Evolutionary conservation across 108 stramenopile species (phyloP).

Genomic region (Cylindrotheca fusiformis): DNA sequence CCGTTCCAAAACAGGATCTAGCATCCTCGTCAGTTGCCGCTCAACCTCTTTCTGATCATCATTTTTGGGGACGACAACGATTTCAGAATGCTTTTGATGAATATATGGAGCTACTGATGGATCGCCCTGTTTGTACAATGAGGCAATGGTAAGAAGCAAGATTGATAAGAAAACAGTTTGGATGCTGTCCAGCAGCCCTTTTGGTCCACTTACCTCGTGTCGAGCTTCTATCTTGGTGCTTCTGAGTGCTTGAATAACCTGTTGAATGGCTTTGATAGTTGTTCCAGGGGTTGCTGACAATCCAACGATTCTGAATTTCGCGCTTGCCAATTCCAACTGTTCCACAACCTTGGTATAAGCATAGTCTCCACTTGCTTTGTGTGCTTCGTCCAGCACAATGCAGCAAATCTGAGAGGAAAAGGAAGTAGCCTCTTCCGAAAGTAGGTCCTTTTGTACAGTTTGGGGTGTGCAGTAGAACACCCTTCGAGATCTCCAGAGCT

Average conservation of each 20-base stretch:
- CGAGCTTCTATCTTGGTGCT: constrained; percentile 76
- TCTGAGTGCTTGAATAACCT: constrained; percentile 67
- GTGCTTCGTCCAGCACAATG: constrained; percentile 96
- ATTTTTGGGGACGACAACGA: constrained; percentile 54
- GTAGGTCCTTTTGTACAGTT: constrained; percentile 89
- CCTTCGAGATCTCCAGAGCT: constrained; percentile 66
- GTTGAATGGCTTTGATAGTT: constrained; percentile 81
- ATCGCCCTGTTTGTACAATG: constrained; percentile 47
- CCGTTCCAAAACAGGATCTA: constrained; percentile 44
- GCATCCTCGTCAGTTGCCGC: constrained; percentile 42
- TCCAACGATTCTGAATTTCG: constrained; percentile 79
- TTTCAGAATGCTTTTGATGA: constrained; percentile 69
- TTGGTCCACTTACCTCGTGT: constrained; percentile 52
- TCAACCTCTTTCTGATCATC: constrained; percentile 43
- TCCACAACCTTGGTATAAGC: constrained; percentile 77
- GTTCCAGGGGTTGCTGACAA: constrained; percentile 96
- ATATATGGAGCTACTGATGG: constrained; percentile 72
- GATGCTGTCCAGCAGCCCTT: too few species aligned
- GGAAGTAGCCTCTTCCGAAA: constrained; percentile 15
- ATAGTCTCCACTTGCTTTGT: constrained; percentile 92
- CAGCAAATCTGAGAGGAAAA: constrained; percentile 69
- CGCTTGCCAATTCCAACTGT: constrained; percentile 43
- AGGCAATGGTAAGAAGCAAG: too few species aligned
- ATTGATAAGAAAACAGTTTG: too few species aligned
- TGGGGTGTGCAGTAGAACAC: constrained; percentile 98